phyloP scores from a whole-genome alignment of 2,329 filamentous ascomycete genomes.

The Aspergillus eucalypticola region DNA sequence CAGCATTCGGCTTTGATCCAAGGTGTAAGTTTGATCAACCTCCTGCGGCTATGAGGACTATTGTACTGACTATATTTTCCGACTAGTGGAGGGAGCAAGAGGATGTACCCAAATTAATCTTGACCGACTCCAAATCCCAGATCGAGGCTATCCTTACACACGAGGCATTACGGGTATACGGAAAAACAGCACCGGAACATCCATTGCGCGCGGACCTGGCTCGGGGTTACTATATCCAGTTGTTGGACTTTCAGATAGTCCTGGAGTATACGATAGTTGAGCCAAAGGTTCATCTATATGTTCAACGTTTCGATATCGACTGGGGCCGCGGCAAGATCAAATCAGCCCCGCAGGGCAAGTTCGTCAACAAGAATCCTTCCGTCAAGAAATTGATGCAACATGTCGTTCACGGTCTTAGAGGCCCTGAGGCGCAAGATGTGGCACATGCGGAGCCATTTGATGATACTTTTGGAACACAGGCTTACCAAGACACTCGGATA shows the following conservation, averaged over 20 bases:
- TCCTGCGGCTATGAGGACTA: not conserved
- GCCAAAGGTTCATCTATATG: slow-evolving; percentile 27
- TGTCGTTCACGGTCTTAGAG: slow-evolving; percentile 13
- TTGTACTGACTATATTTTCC: not conserved
- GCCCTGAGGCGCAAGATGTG: not conserved
- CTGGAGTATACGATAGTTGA: slow-evolving; percentile 29
- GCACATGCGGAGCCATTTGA: slow-evolving; percentile 1
- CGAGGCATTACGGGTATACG: slow-evolving; percentile 28
- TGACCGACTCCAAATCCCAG: slow-evolving; percentile 39
- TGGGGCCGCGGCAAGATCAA: slow-evolving; percentile 21
- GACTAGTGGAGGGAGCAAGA: slow-evolving; percentile 29
- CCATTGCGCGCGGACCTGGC: slow-evolving; percentile 23
- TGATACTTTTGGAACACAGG: slow-evolving; percentile 16
- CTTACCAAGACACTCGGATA: slow-evolving; percentile 9
- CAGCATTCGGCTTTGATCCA: slow-evolving; percentile 29
- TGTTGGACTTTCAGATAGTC: slow-evolving; percentile 39
- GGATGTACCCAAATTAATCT: slow-evolving; percentile 20
- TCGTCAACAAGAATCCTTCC: slow-evolving; percentile 19
- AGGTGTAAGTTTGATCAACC: slow-evolving; percentile 25
- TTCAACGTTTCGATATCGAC: slow-evolving; percentile 29
- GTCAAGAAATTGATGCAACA: slow-evolving; percentile 22
- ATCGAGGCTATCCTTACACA: slow-evolving; percentile 35
- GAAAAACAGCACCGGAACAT: slow-evolving; percentile 15
- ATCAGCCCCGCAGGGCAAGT: slow-evolving; percentile 18
- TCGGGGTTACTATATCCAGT: slow-evolving; percentile 31